Evolutionary conservation across 2,329 filamentous ascomycete genomes (phyloP), one percentile per base, ranked within the genome.

Genomic region (Diaporthe aspalathi): DNA sequence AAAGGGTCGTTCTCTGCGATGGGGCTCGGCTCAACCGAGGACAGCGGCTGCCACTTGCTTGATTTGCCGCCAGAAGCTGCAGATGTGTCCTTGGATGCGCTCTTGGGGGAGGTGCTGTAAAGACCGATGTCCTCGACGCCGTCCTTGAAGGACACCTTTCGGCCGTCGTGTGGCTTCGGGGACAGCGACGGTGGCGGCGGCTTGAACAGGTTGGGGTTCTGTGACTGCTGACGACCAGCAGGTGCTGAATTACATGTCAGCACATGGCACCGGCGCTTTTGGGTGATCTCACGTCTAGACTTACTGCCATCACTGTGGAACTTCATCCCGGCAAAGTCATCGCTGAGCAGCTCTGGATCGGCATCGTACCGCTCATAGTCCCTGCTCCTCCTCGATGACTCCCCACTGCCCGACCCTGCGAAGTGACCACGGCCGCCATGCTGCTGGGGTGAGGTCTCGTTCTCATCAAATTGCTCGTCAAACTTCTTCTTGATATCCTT

Each of bases 31-130:
- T 97, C 93, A 17, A 98, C 90, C 0, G 92, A 88, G 16, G 95
- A 94, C 76, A 99, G 84, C 12, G 96, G 95, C 81, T 99, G 95
- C 96, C 96, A 99, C 84, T 99, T 99, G 88, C 95, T 98, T 56
- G 89, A 83, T 83, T 94, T 96, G 75, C 84, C 82, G 29, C 77
- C 77, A 53, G 83, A 78, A 27, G 79, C 79, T 43, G 82, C 77
- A 29, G 66, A 57, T 72, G 75, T 32, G 78, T 86, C 89, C 81
- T 86, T 90, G 75, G 84, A 84, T 35, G 81, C 86, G 67, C 84
- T 83, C 79, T 79, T 86, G 40, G 91, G 88, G 63, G 90, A 90
- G 14, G 88, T 85, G 70, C 91, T 89, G 79, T 97, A 96, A 71
- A 92, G 90, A 57, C 84, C 86, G 67, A 97, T 95, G 78, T 97